Evolutionary conservation across 345 rosid species (phyloP), one percentile per base, ranked within the genome.

Genomic region (Bruguiera sexangula): DNA sequence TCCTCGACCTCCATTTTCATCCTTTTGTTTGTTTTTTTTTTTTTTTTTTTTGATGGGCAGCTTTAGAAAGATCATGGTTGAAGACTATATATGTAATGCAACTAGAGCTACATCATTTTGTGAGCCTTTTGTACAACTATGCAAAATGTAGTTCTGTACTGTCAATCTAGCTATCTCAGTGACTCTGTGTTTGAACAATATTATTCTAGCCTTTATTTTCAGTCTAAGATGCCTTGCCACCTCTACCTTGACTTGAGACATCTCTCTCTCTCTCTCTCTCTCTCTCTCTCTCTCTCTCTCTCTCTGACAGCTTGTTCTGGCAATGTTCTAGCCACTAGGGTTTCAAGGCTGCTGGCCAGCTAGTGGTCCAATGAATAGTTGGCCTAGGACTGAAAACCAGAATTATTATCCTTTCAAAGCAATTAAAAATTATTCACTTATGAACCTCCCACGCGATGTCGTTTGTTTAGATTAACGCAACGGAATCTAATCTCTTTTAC

Each of bases 311-410:
- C 19, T 43, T 43, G 50, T 13, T 43, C 50, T 13, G 50, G 50
- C 54, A 26, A 68, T 57, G 37, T 26, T 59, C 63, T n/a, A 34
- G 18, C 16, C 37, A 37, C 19, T 34, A 15, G 60, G 50, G 11
- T 31, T 52, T 13, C 43, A 30, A 29, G 75, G 27, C 39, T 62
- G 65, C 75, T 76, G 73, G 67, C 48, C 37, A 26, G 21, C 34
- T 26, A 24, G 78, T 66, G 83, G 80, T 76, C 69, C 79, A 84
- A 66, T 64, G 80, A 70, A 72, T 67, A 62, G 1, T 75, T 77
- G 74, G 75, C 63, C 65, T 72, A 6, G 29, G 69, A 67, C 55
- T 67, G 54, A 13, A 54, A 73, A 66, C 22, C 36, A 52, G 20
- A 50, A 2, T 34, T 32, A 66, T 55, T 59, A 60, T 60, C 72